Percentiles rank a stretch among this genome's conserved stretches.
Conservation (phyloP, 805 yeast species). For the Cyberlindnera suaveolens region DNA sequence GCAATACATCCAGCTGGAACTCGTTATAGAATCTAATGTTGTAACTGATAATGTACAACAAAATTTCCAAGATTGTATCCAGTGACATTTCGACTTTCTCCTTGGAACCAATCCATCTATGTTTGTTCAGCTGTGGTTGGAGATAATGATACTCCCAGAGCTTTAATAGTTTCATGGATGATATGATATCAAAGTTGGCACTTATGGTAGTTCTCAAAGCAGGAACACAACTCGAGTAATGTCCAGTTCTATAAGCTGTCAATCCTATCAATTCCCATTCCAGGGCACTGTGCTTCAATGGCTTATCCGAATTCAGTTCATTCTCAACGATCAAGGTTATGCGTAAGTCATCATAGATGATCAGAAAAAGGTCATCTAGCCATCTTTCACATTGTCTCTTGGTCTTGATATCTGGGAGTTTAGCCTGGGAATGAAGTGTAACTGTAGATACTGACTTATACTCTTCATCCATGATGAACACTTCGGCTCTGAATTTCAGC, state of each 20-base stretch:
- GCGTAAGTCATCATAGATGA: slow-evolving; percentile 59
- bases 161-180: slow-evolving; percentile 43
- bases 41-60: slow-evolving; percentile 53
- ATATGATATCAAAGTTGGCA: slow-evolving; percentile 58
- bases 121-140: slow-evolving; percentile 15
- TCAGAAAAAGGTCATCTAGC: slow-evolving; percentile 69
- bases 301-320: slow-evolving; percentile 19
- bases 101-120: slow-evolving; percentile 5
- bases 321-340: slow-evolving; percentile 29
- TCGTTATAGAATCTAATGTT: slow-evolving; percentile 60
- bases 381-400: slow-evolving; percentile 70
- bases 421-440: slow-evolving; percentile 11
- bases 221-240: slow-evolving; percentile 41
- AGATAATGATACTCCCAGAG: slow-evolving; percentile 25
- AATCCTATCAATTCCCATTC: slow-evolving; percentile 74
- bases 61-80: slow-evolving; percentile 35
- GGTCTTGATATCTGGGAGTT: slow-evolving; percentile 10
- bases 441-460: slow-evolving; percentile 33
- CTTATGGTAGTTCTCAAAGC: slow-evolving; percentile 48
- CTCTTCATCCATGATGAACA: slow-evolving; percentile 80
- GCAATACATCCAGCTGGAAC: slow-evolving; percentile 36
- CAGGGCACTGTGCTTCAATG: slow-evolving; percentile 47
- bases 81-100: slow-evolving; percentile 17
- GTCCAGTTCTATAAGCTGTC: slow-evolving; percentile 41
- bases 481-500: slow-evolving; percentile 55